Base-by-base conservation (phyloP, 768 basidiomycete species). In the Pisolithus microcarpus region DNA sequence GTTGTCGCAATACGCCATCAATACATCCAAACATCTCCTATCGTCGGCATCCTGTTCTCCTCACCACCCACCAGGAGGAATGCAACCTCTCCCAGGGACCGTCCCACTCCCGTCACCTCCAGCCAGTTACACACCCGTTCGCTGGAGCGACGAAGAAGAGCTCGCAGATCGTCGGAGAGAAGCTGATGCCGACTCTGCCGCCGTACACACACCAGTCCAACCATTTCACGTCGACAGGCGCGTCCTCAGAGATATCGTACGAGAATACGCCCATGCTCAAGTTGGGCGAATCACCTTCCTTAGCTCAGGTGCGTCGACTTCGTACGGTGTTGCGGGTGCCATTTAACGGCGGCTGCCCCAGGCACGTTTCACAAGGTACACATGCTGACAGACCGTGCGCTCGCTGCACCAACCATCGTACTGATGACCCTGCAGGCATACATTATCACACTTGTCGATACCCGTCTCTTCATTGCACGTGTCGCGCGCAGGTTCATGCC, bases 401-500 rank as follows among this genome's bases (percentile, higher is more conserved):
- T 30, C 30, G 46, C n/a, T 19, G 38, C 34, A 42, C 34, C 2
- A 2, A 26, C 47, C 46, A 46, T 18, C 45, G 61, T 52, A 56
- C 55, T 54, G 46, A 40, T 23, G 26, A 51, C 24, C 2, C 16
- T 28, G 6, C 53, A 90, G 87, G 89, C 86, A 28, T 91, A 90
- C 70, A 75, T 88, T 2, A 71, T 91, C 46, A 84, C 81, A 7
- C 76, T 91, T 18, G 72, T 68, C 18, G 79, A 85, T 59, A 69
- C 75, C 15, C 70, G 76, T 46, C 75, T 85, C 52, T 64, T 91
- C 39, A 82, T 92, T 7, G 87, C 85, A 6, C 80, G 88, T 37
- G 86, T 91, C 21, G 89, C 89, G 3, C 82, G 88, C 46, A 79
- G 85, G 9, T 91, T 86, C 65, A 89, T 91, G 87, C 85, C 88